Conservation (phyloP, 306 rosid species). For the Castanea sativa region DNA sequence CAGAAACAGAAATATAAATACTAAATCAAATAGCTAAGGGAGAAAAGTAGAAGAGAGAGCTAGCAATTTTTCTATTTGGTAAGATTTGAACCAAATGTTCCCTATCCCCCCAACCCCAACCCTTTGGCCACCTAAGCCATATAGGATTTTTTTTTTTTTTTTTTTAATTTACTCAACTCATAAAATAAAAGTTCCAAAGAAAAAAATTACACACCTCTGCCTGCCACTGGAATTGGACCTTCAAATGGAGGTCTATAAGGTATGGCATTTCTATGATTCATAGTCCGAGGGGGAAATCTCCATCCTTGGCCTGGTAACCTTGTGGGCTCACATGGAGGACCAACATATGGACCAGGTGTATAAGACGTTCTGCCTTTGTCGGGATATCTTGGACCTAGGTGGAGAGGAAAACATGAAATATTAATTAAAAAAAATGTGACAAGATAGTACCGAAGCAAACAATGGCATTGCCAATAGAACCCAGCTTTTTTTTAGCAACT, state of each 20-base stretch:
- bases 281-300: slow-evolving; percentile 74
- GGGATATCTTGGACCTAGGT: slow-evolving; percentile 61
- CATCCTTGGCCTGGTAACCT: slow-evolving; percentile 68
- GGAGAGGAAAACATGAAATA: slow-evolving; percentile 14
- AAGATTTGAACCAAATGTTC: not conserved
- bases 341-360: slow-evolving; percentile 51
- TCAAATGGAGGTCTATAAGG: slow-evolving; percentile 79
- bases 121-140: not conserved
- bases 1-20: not conserved
- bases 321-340: slow-evolving; percentile 71
- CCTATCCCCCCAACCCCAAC: not conserved
- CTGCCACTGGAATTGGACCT: slow-evolving; percentile 65
- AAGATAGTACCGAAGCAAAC: slow-evolving; percentile 6
- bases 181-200: not conserved
- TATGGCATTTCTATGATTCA: slow-evolving; percentile 59
- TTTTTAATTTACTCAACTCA: not conserved
- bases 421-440: slow-evolving; percentile 8
- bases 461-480: not conserved
- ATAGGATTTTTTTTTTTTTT: not conserved
- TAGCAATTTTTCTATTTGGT: not conserved
- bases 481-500: not conserved
- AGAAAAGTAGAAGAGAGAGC: not conserved
- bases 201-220: slow-evolving; percentile 49
- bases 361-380: slow-evolving; percentile 46
- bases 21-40: not conserved